These are phyloP conservation scores for Curvularia lunata DNA, from an alignment of 2,329 filamentous ascomycete genomes.

Conservation along the genomic window DNA sequence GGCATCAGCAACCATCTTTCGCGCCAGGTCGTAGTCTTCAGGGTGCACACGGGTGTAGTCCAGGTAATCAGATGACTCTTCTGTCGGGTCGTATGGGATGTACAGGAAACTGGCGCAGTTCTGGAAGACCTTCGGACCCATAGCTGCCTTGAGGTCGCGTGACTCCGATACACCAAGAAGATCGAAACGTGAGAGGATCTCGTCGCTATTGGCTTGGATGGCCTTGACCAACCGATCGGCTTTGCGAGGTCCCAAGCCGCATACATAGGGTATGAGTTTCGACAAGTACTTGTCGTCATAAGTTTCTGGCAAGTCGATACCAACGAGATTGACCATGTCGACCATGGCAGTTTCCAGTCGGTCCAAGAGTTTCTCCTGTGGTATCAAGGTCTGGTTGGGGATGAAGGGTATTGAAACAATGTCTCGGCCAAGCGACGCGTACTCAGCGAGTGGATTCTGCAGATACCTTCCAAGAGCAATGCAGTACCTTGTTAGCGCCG, in stretches of 20 bases:
- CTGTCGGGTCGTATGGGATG: conserved; percentile 84
- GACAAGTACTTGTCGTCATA: conserved; percentile 81
- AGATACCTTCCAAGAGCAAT: conserved; percentile 88
- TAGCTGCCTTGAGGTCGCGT: conserved; percentile 52
- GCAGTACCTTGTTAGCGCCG: conserved; percentile 84
- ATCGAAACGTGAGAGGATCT: conserved; percentile 82
- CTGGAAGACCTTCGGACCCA: conserved; percentile 90
- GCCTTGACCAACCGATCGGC: conserved; percentile 84
- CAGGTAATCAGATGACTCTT: conserved; percentile 83
- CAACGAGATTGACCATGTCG: conserved; percentile 96
- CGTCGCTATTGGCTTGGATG: conserved; percentile 88
- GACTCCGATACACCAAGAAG: conserved; percentile 83
- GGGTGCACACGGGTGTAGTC: conserved; percentile 98
- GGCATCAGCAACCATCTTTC: conserved; percentile 98
- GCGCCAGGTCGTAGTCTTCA: conserved; percentile 96
- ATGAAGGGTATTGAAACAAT: conserved; percentile 87
- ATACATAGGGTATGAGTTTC: conserved; percentile 87
- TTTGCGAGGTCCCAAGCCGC: conserved; percentile 90
- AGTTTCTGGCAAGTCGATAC: conserved; percentile 93
- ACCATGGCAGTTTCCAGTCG: conserved; percentile 96
- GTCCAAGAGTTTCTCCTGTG: conserved; percentile 83
- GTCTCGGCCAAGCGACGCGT: conserved; percentile 88
- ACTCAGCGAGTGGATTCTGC: conserved; percentile 95
- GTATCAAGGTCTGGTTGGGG: conserved; percentile 84
- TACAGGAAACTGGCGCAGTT: conserved; percentile 97